Evolutionary conservation across 2,329 filamentous ascomycete species (phyloP).

Genomic region (Aspergillus spinulosporus): DNA sequence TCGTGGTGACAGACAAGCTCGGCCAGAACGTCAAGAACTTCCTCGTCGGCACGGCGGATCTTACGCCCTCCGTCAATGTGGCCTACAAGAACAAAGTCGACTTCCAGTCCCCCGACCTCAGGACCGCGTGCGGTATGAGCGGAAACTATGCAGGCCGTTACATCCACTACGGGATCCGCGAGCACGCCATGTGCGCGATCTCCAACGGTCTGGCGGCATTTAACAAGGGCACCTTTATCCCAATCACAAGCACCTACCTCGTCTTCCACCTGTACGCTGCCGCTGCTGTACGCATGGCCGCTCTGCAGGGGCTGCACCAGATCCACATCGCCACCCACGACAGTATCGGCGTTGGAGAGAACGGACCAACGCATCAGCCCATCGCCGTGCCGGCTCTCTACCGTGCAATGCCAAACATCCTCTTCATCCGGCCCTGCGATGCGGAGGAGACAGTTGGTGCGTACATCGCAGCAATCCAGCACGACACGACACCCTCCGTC

Average conservation of each 20-base stretch:
- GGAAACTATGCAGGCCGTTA: slow-evolving; percentile 16
- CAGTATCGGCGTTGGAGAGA: slow-evolving; percentile 17
- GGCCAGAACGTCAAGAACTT: slow-evolving; percentile 7
- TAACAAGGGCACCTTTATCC: slow-evolving; percentile 18
- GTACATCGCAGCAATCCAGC: slow-evolving; percentile 12
- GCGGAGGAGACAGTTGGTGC: slow-evolving; percentile 16
- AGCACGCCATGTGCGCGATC: slow-evolving; percentile 18
- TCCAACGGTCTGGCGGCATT: slow-evolving; percentile 21
- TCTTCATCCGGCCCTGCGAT: slow-evolving; percentile 15
- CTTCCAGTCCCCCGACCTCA: slow-evolving; percentile 17
- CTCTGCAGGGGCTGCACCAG: slow-evolving; percentile 13
- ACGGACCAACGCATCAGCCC: slow-evolving; percentile 21
- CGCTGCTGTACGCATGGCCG: slow-evolving; percentile 15
- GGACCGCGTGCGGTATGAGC: slow-evolving; percentile 12
- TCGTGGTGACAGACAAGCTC: slow-evolving; percentile 6
- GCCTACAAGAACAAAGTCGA: slow-evolving; percentile 17
- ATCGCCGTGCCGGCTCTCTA: slow-evolving; percentile 11
- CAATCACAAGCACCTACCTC: slow-evolving; percentile 15
- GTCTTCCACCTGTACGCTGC: slow-evolving; percentile 19
- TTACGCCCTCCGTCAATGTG: slow-evolving; percentile 14
- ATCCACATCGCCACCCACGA: slow-evolving; percentile 22
- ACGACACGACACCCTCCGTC: slow-evolving; percentile 10
- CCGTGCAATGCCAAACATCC: slow-evolving; percentile 19
- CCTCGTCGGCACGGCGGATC: slow-evolving; percentile 12
- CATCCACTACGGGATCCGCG: slow-evolving; percentile 17